Evolutionary conservation across 1,284 basidiomycete genomes (phyloP).

Genomic region (Coriolopsis trogii): DNA sequence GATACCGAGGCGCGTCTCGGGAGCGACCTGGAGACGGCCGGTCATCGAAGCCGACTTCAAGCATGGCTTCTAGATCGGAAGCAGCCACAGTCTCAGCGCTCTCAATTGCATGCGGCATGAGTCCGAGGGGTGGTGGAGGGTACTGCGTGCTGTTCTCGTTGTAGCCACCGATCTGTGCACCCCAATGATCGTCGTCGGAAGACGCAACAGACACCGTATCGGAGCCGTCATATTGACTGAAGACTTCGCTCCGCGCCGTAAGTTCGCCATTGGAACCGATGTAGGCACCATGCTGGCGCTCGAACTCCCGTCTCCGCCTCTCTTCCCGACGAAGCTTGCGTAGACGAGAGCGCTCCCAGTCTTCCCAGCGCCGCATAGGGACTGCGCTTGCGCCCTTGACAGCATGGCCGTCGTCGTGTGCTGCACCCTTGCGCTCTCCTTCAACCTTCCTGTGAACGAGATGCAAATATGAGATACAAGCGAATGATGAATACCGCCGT

Average conservation of each 20-base stretch:
- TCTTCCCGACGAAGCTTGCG: conserved; percentile 93
- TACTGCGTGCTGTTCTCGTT: conserved; percentile 82
- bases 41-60: conserved; percentile 88
- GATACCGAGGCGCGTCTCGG: conserved; percentile 53
- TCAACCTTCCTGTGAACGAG: conserved; percentile 79
- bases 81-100: conserved; percentile 69
- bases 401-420: conserved; percentile 73
- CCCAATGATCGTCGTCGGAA: conserved; percentile 95
- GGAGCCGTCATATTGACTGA: conserved; percentile 71
- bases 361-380: conserved; percentile 96
- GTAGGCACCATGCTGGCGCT: conserved; percentile 73
- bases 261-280: conserved; percentile 64
- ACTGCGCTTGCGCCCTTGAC: conserved; percentile 64
- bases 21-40: conserved; percentile 41
- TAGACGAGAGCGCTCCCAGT: conserved; percentile 97
- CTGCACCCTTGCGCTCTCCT: conserved; percentile 80
- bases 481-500: not conserved
- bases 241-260: conserved; percentile 52
- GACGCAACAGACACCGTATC: conserved; percentile 80
- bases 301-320: conserved; percentile 78
- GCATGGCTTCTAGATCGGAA: conserved; percentile 85
- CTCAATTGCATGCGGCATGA: conserved; percentile 51
- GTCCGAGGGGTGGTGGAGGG: conserved; percentile 81
- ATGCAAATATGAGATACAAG: not conserved
- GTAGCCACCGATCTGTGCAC: conserved; percentile 82